A percentile compares a stretch with the other conserved stretches of the same genome.
phyloP scores from a whole-genome alignment of 1,284 basidiomycete species.

The Microbotryomycetes sp. region DNA sequence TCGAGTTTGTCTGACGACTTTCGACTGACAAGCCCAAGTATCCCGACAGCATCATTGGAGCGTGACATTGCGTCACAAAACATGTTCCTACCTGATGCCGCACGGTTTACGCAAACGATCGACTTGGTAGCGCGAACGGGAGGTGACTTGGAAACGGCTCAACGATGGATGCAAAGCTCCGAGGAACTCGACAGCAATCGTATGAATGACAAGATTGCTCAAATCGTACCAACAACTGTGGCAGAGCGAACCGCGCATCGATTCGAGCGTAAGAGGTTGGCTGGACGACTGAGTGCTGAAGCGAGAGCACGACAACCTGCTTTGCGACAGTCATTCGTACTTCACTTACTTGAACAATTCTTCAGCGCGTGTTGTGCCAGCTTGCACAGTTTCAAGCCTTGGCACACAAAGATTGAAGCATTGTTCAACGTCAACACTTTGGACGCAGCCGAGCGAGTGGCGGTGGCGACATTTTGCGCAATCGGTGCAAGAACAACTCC shows the following conservation, averaged over 20 bases:
- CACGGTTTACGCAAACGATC: neutral
- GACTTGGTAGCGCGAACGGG: neutral
- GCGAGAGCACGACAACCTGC: neutral
- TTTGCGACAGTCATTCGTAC: neutral
- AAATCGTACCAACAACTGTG: neutral
- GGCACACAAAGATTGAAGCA: neutral
- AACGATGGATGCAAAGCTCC: neutral
- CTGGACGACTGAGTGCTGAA: slow-evolving; percentile 1
- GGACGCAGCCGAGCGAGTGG: neutral
- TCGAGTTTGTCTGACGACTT: neutral
- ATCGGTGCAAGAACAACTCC: neutral
- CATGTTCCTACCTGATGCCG: neutral
- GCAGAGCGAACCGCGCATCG: neutral
- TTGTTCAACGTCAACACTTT: neutral
- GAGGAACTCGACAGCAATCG: neutral
- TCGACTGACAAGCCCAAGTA: neutral
- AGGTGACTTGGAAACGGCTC: neutral
- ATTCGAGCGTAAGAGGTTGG: neutral
- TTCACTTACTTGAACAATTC: neutral
- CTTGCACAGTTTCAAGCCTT: neutral
- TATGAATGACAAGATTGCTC: neutral
- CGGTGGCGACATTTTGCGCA: neutral
- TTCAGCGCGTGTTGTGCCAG: slow-evolving; percentile 4
- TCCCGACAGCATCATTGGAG: slow-evolving; percentile 6
- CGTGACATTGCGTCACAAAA: neutral